A percentile compares a stretch with the other conserved stretches of the same genome.
These are phyloP conservation scores for Lentinus tigrinus DNA, from an alignment of 768 basidiomycete species.

Conservation along the genomic window DNA sequence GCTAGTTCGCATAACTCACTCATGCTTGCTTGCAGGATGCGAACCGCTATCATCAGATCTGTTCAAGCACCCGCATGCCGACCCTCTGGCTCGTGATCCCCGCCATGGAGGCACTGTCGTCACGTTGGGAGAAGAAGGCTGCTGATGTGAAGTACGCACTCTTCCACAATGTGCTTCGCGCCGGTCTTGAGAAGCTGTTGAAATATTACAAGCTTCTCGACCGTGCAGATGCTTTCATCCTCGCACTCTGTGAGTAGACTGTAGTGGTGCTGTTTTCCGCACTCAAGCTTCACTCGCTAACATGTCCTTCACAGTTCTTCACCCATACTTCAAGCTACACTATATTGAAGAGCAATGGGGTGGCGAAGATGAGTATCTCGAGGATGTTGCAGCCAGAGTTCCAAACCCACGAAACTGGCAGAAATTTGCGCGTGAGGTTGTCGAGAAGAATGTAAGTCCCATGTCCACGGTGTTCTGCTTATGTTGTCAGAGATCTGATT, in stretches of 20 bases:
- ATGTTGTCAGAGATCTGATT: background rate
- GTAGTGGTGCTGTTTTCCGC: no score
- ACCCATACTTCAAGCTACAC: constrained; percentile 27
- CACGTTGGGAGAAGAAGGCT: constrained; percentile 28
- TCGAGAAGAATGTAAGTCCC: background rate
- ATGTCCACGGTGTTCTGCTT: background rate
- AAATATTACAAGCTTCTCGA: constrained; percentile 26
- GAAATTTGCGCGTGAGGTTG: background rate
- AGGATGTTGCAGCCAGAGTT: background rate
- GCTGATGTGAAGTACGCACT: constrained; percentile 1
- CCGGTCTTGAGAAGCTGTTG: constrained; percentile 25
- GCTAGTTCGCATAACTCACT: no score
- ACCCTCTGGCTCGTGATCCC: constrained; percentile 30
- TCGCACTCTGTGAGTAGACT: constrained; percentile 24
- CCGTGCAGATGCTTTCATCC: constrained; percentile 18
- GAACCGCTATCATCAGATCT: constrained; percentile 27
- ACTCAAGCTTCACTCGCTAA: no score
- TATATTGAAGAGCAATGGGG: constrained; percentile 1
- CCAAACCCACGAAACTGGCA: background rate
- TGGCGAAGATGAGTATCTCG: background rate
- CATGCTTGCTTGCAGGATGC: constrained; percentile 19
- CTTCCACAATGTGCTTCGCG: constrained; percentile 22
- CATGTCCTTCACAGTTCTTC: constrained; percentile 14
- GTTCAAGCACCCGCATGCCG: constrained; percentile 22
- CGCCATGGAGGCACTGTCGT: constrained; percentile 28